Conservation (phyloP, 139 green algal species). For the Coccomyxa sp. region DNA sequence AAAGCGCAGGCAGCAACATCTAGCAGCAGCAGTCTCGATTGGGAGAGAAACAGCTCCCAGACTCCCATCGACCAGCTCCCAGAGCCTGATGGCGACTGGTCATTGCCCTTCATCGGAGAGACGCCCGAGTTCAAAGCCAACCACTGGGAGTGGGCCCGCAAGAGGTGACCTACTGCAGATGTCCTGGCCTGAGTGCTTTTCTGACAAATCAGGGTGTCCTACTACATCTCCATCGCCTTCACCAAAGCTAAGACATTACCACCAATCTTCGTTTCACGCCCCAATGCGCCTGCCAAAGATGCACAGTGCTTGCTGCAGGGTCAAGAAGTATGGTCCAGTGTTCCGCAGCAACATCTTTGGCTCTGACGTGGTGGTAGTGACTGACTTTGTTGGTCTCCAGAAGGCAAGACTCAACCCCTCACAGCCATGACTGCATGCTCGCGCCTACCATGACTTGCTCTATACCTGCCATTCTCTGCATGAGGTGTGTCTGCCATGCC, state of each 20-base stretch:
- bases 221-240: neutral
- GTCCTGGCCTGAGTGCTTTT: neutral
- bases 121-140: neutral
- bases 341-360: neutral
- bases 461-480: neutral
- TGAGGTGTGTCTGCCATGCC: too few species aligned
- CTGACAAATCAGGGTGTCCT: neutral
- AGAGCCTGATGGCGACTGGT: neutral
- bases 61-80: conserved; percentile 1
- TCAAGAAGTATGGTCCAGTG: neutral
- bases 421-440: neutral
- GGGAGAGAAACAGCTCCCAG: neutral
- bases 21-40: neutral
- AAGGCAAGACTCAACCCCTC: neutral
- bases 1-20: too few species aligned
- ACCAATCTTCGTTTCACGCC: neutral
- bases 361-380: neutral
- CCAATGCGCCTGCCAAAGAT: too few species aligned
- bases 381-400: neutral
- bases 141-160: neutral
- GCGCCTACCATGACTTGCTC: neutral
- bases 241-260: neutral
- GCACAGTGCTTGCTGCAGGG: too few species aligned
- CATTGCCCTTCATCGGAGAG: neutral
- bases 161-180: neutral